Evolutionary conservation across 2,329 filamentous ascomycete genomes (phyloP).

Genomic region (Fusarium buharicum): DNA sequence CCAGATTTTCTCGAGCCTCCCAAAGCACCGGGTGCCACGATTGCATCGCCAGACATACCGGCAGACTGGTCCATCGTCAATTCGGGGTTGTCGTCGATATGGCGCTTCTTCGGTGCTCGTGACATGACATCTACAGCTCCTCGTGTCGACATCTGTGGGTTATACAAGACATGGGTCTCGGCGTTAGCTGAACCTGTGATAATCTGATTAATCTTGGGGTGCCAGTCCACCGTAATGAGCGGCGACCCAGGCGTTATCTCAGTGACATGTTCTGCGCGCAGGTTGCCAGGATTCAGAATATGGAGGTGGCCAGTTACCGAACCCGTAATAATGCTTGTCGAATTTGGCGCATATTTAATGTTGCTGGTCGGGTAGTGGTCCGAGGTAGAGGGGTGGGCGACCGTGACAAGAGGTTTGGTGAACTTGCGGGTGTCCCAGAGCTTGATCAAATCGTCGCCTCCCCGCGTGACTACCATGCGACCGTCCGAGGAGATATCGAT

Average conservation of each 20-base stretch:
- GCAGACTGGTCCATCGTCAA: slow-evolving; percentile 85
- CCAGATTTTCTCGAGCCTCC: slow-evolving; percentile 68
- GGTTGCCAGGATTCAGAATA: slow-evolving; percentile 91
- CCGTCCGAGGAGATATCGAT: slow-evolving; percentile 92
- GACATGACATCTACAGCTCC: slow-evolving; percentile 92
- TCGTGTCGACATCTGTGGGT: slow-evolving; percentile 80
- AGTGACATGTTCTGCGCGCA: slow-evolving; percentile 85
- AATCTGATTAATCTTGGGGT: slow-evolving; percentile 95
- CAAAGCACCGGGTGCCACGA: slow-evolving; percentile 75
- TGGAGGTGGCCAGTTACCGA: slow-evolving; percentile 87
- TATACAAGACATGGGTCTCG: slow-evolving; percentile 90
- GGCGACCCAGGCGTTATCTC: slow-evolving; percentile 87
- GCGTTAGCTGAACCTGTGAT: slow-evolving; percentile 92
- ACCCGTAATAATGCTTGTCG: slow-evolving; percentile 86
- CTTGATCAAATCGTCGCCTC: slow-evolving; percentile 92
- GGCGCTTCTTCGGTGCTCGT: slow-evolving; percentile 91
- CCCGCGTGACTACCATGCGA: slow-evolving; percentile 87
- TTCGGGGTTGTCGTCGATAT: slow-evolving; percentile 91
- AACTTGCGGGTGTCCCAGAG: slow-evolving; percentile 98
- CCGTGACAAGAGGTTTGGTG: slow-evolving; percentile 84
- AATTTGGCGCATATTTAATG: slow-evolving; percentile 88
- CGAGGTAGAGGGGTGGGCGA: slow-evolving; percentile 83
- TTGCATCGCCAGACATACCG: slow-evolving; percentile 84
- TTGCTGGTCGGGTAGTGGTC: slow-evolving; percentile 85
- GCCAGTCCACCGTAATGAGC: slow-evolving; percentile 88